These are phyloP conservation scores for Codiaeum variegatum DNA, from an alignment of 441 rosid genomes.

Conservation along the genomic window DNA sequence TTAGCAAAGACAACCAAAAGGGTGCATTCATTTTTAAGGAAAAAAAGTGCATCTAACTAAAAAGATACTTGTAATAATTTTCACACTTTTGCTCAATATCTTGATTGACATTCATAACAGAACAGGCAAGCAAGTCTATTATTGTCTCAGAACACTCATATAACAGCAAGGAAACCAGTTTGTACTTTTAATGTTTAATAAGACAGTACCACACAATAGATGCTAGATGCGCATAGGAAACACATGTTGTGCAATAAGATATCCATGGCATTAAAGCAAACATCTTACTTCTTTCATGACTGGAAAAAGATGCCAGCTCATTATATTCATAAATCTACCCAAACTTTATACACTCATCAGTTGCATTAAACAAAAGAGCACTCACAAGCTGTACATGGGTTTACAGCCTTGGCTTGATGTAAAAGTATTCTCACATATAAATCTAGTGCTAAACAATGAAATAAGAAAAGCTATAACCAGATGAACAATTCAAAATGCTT, in stretches of 20 bases:
- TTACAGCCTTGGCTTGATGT: background rate
- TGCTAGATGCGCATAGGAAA: background rate
- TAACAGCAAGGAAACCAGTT: background rate
- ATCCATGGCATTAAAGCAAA: constrained; percentile 7
- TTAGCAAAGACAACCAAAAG: background rate
- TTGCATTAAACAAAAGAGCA: background rate
- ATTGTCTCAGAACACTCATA: background rate
- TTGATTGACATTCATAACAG: background rate
- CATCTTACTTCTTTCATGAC: background rate
- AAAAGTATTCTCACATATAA: background rate
- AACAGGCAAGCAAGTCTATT: background rate
- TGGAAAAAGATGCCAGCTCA: background rate
- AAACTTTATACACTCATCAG: background rate
- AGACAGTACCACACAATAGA: background rate
- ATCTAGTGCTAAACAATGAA: constrained; percentile 5
- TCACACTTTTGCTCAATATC: background rate
- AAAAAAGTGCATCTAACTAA: background rate
- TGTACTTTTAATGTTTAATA: background rate
- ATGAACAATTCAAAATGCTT: constrained; percentile 31
- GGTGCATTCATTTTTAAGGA: background rate
- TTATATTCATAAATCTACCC: background rate
- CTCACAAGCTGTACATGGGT: background rate
- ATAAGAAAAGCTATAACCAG: constrained; percentile 15
- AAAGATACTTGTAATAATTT: no score
- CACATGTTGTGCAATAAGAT: background rate